phyloP scores from a whole-genome alignment of 176 grass and related monocot genomes.

The Avena atlantica region DNA sequence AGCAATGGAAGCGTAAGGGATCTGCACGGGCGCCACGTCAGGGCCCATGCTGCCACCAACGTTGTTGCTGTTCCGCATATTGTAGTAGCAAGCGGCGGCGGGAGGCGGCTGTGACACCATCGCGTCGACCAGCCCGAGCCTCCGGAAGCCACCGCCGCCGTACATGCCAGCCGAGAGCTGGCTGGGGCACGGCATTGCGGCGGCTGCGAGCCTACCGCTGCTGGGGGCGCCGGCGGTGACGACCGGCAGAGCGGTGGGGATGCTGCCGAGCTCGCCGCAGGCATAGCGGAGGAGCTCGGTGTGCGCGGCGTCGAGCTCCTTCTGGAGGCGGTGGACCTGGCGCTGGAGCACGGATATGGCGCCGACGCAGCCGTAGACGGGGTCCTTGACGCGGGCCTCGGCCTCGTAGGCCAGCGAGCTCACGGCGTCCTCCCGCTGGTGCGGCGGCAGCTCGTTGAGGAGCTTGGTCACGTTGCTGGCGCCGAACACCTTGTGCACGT shows the following conservation, averaged over 20 bases:
- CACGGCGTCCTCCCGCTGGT: conserved; percentile 83
- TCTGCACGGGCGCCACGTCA: conserved; percentile 46
- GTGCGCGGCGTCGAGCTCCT: conserved; percentile 79
- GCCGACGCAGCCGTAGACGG: conserved; percentile 81
- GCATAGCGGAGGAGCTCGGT: conserved; percentile 79
- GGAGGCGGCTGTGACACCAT: conserved; percentile 17
- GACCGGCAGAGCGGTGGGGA: conserved; percentile 56
- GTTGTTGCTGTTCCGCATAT: conserved; percentile 40
- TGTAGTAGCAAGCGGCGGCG: conserved; percentile 49
- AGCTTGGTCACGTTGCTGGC: conserved; percentile 88
- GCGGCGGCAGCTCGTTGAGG: conserved; percentile 75
- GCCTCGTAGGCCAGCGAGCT: conserved; percentile 86
- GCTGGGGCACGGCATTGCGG: conserved; percentile 45
- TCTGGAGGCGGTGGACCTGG: conserved; percentile 79
- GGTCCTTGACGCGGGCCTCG: conserved; percentile 79
- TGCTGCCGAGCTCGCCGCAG: conserved; percentile 56
- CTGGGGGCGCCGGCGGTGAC: conserved; percentile 27
- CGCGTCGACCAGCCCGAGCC: conserved; percentile 41
- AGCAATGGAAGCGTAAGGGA: conserved; percentile 58
- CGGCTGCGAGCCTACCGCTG: conserved; percentile 33
- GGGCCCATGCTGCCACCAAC: conserved; percentile 24
- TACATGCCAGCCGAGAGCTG: conserved; percentile 50
- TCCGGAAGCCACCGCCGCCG: conserved; percentile 42
- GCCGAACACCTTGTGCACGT: conserved; percentile 85
- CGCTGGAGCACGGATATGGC: conserved; percentile 83